These are phyloP conservation scores for Phytophthora pini DNA, from an alignment of 352 stramenopile species.

Conservation along the genomic window DNA sequence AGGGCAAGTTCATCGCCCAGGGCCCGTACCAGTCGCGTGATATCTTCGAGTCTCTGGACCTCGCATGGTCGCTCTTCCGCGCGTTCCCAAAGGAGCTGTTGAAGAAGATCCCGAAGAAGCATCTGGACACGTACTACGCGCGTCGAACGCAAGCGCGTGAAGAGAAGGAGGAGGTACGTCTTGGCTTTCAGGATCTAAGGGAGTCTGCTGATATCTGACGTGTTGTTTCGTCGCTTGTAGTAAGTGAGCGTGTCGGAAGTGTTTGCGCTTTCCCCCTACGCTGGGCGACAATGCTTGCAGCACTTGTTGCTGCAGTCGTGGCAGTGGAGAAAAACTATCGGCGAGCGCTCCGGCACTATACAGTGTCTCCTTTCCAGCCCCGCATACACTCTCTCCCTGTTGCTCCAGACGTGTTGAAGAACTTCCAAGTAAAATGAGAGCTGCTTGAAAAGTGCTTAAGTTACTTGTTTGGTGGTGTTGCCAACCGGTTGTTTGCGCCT, in stretches of 20 bases:
- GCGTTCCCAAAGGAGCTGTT: constrained; percentile 99
- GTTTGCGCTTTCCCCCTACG: background rate
- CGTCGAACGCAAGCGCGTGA: constrained; percentile 91
- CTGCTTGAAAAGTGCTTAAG: constrained; percentile 32
- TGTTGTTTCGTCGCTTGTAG: constrained; percentile 18
- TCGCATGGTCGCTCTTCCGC: constrained; percentile 98
- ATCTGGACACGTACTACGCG: constrained; percentile 97
- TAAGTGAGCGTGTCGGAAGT: constrained; percentile 16
- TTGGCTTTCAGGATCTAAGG: background rate
- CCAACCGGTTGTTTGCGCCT: constrained; percentile 31
- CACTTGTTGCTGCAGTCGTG: constrained; percentile 12
- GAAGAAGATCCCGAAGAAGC: constrained; percentile 99
- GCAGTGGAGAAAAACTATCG: constrained; percentile 19
- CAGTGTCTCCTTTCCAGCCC: constrained; percentile 28
- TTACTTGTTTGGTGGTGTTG: constrained; percentile 31
- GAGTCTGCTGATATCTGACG: constrained; percentile 8
- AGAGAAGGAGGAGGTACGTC: constrained; percentile 79
- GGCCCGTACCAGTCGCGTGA: constrained; percentile 97
- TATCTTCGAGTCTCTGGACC: constrained; percentile 99
- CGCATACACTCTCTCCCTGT: constrained; percentile 17
- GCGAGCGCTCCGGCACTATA: constrained; percentile 7
- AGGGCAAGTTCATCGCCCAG: constrained; percentile 99
- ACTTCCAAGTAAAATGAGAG: constrained; percentile 31
- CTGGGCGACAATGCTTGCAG: constrained; percentile 6
- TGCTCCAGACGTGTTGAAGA: constrained; percentile 32